Base-by-base conservation (phyloP, 495 filamentous ascomycete genomes). In the Penicillium turbatum region DNA sequence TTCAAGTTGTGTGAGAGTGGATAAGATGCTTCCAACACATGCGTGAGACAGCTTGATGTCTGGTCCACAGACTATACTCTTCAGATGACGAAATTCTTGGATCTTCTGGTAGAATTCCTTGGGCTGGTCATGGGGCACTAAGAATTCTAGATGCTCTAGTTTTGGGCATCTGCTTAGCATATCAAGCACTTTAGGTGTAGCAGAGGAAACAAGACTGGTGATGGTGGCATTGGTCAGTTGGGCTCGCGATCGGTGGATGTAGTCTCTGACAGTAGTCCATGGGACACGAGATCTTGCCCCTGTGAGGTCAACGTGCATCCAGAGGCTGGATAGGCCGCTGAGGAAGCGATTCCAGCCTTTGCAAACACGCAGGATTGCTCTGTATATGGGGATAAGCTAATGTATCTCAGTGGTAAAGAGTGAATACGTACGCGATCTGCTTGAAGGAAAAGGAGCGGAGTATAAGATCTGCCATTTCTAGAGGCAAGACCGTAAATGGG, bases 241-340 rank as follows among this genome's bases (percentile, higher is more conserved):
- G 2, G 63, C 63, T 35, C 71, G 68, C 1, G 72, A 74, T 19
- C 69, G 67, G 26, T 67, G 63, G 27, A 82, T 72, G 56, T 71
- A 81, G 17, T 71, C 63, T 9, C 68, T 57, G 17, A 82, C 56
- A 13, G 77, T 72, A 2, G 58, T 58, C 52, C 66, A 67, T 8
- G 55, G 53, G 8, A 82, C 72, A 17, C 68, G 68, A 55, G 60
- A 56, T 29, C 65, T 68, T 10, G 76, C 76, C 0, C 59, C 57
- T 5, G 69, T 72, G 21, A 85, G 66, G 51, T 84, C 79, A 8
- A 86, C 60, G 35, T 75, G 52, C 51, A 64, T 72, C 81, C 81
- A 86, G 0, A 82, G 61, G 8, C 62, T 53, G 0, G 72, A 66
- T 36, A 70, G 59, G 1, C 71, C 73, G 32, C 63, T 65, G 5